These are phyloP conservation scores for Actinomortierella wolfii DNA, from an alignment of 371 early-diverging fungal genomes.

Conservation along the genomic window DNA sequence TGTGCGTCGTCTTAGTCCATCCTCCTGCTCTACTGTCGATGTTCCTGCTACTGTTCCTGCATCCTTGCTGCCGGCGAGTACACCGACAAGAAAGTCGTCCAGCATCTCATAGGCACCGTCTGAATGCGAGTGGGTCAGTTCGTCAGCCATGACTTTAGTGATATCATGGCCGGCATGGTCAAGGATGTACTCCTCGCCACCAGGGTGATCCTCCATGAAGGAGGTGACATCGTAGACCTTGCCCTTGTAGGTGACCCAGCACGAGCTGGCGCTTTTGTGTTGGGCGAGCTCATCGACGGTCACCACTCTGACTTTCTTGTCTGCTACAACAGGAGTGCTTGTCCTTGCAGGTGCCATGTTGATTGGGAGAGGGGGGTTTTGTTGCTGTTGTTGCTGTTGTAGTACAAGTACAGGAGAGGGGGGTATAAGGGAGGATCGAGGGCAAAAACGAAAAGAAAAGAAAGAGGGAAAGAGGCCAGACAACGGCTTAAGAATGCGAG, in stretches of 20 bases:
- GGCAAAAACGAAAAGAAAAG: not conserved
- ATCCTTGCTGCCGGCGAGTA: slow-evolving; percentile 28
- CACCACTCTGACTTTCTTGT: not conserved
- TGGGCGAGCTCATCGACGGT: slow-evolving; percentile 63
- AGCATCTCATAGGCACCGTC: slow-evolving; percentile 85
- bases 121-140: slow-evolving; percentile 76
- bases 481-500: not conserved
- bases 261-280: slow-evolving; percentile 67
- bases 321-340: slow-evolving; percentile 4
- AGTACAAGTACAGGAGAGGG: not conserved
- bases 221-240: slow-evolving; percentile 87
- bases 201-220: slow-evolving; percentile 83
- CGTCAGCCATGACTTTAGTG: slow-evolving; percentile 73
- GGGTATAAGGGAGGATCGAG: not conserved
- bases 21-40: too few species aligned
- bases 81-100: slow-evolving; percentile 79
- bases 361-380: not conserved
- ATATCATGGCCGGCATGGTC: slow-evolving; percentile 79
- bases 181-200: slow-evolving; percentile 78
- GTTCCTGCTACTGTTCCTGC: too few species aligned
- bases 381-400: not conserved
- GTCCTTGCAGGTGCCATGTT: not conserved
- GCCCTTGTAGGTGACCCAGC: slow-evolving; percentile 77
- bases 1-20: slow-evolving; percentile 2
- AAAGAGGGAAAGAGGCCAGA: not conserved